phyloP scores from a whole-genome alignment of 2,329 filamentous ascomycete genomes.

The Akanthomyces dipterigenus region DNA sequence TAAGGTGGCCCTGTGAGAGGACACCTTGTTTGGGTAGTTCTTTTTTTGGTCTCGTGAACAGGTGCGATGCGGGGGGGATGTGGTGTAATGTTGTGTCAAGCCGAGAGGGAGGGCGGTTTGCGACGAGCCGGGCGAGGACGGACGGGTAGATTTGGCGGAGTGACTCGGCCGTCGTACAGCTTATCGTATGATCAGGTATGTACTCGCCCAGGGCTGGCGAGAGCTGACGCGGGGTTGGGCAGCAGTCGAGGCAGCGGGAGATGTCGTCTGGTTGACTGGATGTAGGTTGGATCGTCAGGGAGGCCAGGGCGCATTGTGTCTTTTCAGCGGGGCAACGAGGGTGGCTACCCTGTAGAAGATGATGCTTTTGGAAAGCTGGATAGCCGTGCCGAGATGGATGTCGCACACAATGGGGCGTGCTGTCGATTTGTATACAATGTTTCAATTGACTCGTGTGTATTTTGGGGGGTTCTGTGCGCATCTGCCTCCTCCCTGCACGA shows the following conservation, averaged over 20 bases:
- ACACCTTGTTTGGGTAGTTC: constrained; percentile 10
- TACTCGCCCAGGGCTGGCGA: not conserved
- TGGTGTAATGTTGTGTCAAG: not conserved
- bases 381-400: not conserved
- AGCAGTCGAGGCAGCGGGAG: constrained; percentile 6
- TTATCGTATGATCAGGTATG: not conserved
- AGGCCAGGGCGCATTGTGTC: not conserved
- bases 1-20: constrained; percentile 16
- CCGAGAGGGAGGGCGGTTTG: not conserved
- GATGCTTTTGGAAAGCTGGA: not conserved
- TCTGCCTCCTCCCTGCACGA: too few species aligned
- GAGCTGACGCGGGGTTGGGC: not conserved
- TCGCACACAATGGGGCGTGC: too few species aligned
- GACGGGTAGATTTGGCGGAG: not conserved
- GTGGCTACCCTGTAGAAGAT: not conserved
- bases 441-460: not conserved
- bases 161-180: not conserved
- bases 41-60: not conserved
- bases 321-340: constrained; percentile 5
- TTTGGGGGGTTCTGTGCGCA: not conserved
- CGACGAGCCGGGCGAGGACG: not conserved
- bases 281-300: constrained; percentile 6
- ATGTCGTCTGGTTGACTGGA: not conserved
- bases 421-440: not conserved
- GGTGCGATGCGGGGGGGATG: not conserved